These are phyloP conservation scores for Massospora cicadina DNA, from an alignment of 371 early-diverging fungal genomes.

Conservation along the genomic window DNA sequence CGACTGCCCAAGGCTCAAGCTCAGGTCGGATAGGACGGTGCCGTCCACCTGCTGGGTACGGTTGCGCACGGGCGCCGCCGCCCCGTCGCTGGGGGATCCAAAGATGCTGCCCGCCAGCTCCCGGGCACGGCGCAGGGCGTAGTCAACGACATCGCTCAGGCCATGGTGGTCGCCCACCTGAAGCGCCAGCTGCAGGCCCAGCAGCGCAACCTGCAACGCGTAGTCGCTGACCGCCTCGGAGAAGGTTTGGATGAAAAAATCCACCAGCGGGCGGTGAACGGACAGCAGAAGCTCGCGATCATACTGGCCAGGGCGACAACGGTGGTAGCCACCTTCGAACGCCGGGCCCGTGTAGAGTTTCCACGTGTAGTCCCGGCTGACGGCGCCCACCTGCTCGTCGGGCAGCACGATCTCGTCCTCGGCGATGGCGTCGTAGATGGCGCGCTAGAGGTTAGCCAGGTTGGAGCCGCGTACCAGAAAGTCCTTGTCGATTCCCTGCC, in stretches of 20 bases:
- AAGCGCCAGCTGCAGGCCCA: background rate
- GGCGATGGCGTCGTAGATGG: slow-evolving; percentile 57
- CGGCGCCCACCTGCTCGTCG: slow-evolving; percentile 77
- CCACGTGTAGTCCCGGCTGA: slow-evolving; percentile 92
- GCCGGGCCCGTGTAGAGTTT: slow-evolving; percentile 56
- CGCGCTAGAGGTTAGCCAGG: slow-evolving; percentile 15
- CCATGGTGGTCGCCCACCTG: background rate
- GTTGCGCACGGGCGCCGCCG: background rate
- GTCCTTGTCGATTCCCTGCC: slow-evolving; percentile 43
- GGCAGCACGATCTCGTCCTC: slow-evolving; percentile 72
- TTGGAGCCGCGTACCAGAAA: slow-evolving; percentile 32
- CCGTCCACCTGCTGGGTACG: slow-evolving; percentile 6
- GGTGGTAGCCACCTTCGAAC: background rate
- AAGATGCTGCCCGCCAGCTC: slow-evolving; percentile 1
- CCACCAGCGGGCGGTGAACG: background rate
- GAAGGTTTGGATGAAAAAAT: slow-evolving; percentile 7
- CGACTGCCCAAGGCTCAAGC: slow-evolving; percentile 5
- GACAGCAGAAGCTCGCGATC: background rate
- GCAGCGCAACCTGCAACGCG: background rate
- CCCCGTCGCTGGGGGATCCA: background rate
- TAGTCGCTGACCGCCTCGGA: background rate
- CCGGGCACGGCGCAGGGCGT: background rate
- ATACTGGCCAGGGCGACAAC: background rate
- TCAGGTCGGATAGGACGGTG: background rate
- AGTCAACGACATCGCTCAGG: slow-evolving; percentile 4